Evolutionary conservation across 306 rosid genomes (phyloP), one percentile per base, ranked within the genome.

Genomic region (Prunus fruticosa): DNA sequence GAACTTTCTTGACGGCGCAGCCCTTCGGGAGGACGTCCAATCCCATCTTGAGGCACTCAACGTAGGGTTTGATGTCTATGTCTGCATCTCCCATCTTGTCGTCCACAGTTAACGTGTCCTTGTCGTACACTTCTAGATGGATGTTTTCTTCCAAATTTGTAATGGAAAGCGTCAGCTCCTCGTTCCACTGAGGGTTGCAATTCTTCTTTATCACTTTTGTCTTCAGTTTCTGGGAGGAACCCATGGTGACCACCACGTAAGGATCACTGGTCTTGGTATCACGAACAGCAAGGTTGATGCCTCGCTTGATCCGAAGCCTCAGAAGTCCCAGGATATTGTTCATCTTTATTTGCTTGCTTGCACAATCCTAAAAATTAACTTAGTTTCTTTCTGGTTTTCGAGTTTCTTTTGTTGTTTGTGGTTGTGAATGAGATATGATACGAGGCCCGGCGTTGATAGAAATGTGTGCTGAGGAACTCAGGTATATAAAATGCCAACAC

Each of bases 71-170:
- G 30, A 95, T 77, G 83, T 95, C 97, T 67, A 95, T 78, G 8
- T 77, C 89, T 12, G 97, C 96, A 16, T 91, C 91, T 1, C 99
- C 99, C 97, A 95, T 92, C 76, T 80, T 76, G 79, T 95, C 99
- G 67, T 95, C 97, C 47, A 32, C 70, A 0, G 88, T 83, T 49
- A 95, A 83, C 0, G 87, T 87, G 81, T 95, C 99, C 50, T 83
- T 82, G 86, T 95, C 97, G 61, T 47, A 95, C 74, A 90, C 97
- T 4, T 80, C 65, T 6, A 95, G 77, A 60, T 64, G 77, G 77
- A 95, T 87, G 28, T 90, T 90, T 25, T 80, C 38, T 46, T 83
- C 80, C 23, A 82, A 16, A 71, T 89, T 76, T n/a, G 67, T 75
- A 8, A 92, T 32, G 7, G 87, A 79, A 57, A 95, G 87, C 18